Evolutionary conservation across 2,329 filamentous ascomycete species (phyloP), one percentile per base, ranked within the genome.

Genomic region (Curvularia lunata): DNA sequence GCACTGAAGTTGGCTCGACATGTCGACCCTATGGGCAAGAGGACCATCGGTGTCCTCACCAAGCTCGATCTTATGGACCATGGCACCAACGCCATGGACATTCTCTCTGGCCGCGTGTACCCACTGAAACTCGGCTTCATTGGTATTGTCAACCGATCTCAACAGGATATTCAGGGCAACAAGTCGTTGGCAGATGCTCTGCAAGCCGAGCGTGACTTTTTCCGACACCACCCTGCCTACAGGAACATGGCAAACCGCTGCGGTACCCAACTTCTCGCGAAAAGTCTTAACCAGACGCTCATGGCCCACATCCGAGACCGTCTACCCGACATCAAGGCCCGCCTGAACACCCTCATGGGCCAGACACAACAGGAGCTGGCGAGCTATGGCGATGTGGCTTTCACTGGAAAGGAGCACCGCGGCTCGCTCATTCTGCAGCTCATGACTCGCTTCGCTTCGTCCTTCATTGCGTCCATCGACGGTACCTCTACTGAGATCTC

Each of bases 31-130:
- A 88, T 97, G 77, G 95, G 95, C 63, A 88, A 91, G 77, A 87
- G 95, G 75, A 99, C 95, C 19, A 98, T 99, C 73, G 95, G 95
- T 72, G 94, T 99, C 56, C 84, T 99, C 59, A 98, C 95, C 59
- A 99, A 99, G 81, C 83, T 99, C 64, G 95, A 99, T 76, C 82
- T 99, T 56, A 99, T 99, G 95, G 95, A 99, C 73, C 94, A 99
- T 73, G 95, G 95, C 62, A 99, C 95, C 56, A 98, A 99, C 73
- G 95, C 95, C 16, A 84, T 99, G 68, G 95, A 99, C 73, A 99
- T 99, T 67, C 84, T 99, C n/a, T 96, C 94, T 6, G 95, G 95
- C 3, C 89, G 95, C 25, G 95, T 99, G 3, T 99, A 99, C 77
- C 95, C 95, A 8, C 78, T 99, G 68, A 99, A 98, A 79, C 86